Evolutionary conservation across 371 early-diverging fungal species (phyloP).

Genomic region (Mortierella sp.): DNA sequence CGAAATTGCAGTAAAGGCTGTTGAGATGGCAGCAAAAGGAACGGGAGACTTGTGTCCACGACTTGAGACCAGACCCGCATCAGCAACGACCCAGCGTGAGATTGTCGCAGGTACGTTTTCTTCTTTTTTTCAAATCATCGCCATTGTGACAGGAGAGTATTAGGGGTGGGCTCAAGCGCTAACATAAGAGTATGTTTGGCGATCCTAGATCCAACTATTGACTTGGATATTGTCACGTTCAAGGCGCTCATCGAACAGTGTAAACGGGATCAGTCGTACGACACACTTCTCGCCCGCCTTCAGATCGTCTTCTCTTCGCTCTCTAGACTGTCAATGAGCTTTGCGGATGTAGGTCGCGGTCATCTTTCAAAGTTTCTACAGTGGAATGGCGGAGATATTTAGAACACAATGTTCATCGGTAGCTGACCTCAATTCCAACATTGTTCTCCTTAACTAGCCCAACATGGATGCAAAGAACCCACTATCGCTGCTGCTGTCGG

Average conservation of each 20-base stretch:
- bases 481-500: slow-evolving; percentile 39
- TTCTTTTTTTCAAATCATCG: neutral
- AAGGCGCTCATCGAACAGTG: slow-evolving; percentile 45
- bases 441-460: slow-evolving; percentile 21
- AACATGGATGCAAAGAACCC: slow-evolving; percentile 43
- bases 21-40: slow-evolving; percentile 33
- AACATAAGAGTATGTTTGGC: neutral
- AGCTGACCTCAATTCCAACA: neutral
- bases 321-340: slow-evolving; percentile 53
- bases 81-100: slow-evolving; percentile 31
- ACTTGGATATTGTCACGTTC: slow-evolving; percentile 42
- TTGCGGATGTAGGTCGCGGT: slow-evolving; percentile 42
- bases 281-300: slow-evolving; percentile 33
- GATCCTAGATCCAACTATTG: slow-evolving; percentile 28
- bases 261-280: slow-evolving; percentile 40
- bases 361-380: too few species aligned
- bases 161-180: neutral
- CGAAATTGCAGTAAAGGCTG: slow-evolving; percentile 43
- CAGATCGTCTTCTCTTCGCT: slow-evolving; percentile 54
- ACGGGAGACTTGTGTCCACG: slow-evolving; percentile 40
- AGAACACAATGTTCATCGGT: too few species aligned
- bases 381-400: neutral
- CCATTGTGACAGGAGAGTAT: neutral
- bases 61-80: slow-evolving; percentile 17
- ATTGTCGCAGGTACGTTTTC: slow-evolving; percentile 37